A percentile compares a stretch with the other conserved stretches of the same genome.
phyloP scores from a whole-genome alignment of 306 rosid genomes.

The Trifolium dubium region DNA sequence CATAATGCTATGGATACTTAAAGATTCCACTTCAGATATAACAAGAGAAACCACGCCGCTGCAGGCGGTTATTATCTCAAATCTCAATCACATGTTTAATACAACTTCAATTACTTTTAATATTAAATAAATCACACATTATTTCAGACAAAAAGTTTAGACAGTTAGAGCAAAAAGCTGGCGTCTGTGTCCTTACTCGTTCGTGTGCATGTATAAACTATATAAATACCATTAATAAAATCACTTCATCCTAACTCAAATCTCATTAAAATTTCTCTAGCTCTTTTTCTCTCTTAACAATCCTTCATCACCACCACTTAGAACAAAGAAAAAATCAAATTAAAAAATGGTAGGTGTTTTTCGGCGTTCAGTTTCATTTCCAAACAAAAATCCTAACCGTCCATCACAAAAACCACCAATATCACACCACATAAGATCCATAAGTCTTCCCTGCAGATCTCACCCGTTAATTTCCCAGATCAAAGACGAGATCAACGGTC shows the following conservation, averaged over 20 bases:
- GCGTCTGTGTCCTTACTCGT: slow-evolving; percentile 4
- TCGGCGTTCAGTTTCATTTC: slow-evolving; percentile 79
- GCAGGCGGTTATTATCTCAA: slow-evolving; percentile 31
- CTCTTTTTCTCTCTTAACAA: neutral
- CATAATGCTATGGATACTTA: neutral
- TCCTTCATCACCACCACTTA: neutral
- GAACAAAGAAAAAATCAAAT: neutral
- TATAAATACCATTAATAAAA: slow-evolving; percentile 23
- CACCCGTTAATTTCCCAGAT: slow-evolving; percentile 84
- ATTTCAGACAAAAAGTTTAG: slow-evolving; percentile 13
- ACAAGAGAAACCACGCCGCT: slow-evolving; percentile 19
- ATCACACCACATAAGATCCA: slow-evolving; percentile 79
- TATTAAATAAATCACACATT: slow-evolving; percentile 4
- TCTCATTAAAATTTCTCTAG: neutral
- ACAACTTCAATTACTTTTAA: neutral
- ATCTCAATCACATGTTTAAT: slow-evolving; percentile 12
- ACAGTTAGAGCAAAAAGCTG: neutral
- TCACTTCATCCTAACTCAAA: slow-evolving; percentile 9
- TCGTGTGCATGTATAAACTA: neutral
- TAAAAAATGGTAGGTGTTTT: slow-evolving; percentile 79
- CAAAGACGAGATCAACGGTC: slow-evolving; percentile 58
- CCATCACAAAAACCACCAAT: slow-evolving; percentile 50
- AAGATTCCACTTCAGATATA: slow-evolving; percentile 34
- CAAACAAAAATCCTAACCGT: slow-evolving; percentile 69
- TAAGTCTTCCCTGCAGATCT: slow-evolving; percentile 90